Evolutionary conservation across 164 flowering plant genomes (phyloP), one percentile per base, ranked within the genome.

Genomic region (Nelumbo lutea): DNA sequence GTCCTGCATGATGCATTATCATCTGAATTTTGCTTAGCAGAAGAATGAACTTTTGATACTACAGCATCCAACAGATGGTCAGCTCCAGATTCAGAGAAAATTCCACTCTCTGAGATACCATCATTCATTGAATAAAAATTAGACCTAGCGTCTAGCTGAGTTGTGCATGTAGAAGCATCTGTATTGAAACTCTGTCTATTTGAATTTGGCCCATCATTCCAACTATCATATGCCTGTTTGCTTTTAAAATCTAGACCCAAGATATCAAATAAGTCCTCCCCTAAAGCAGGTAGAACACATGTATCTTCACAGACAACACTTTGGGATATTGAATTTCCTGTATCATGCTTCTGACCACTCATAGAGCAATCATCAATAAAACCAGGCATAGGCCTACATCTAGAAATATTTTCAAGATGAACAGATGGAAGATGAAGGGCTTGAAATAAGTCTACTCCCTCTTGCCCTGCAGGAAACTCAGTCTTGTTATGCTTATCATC

Each of bases 31-130:
- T 77, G 89, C 70, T 80, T 86, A 13, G 80, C 7, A 65, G 73
- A 57, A 7, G 85, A 72, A 15, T 76, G 72, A 69, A 79, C 81
- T 72, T 80, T 82, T n/a, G 95, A 81, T 60, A 94, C 85, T 44
- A 94, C 89, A 46, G 98, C 97, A 82, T 94, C 98, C 73, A 94
- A 75, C 42, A 91, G 90, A 81, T 86, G 79, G 65, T 88, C 96
- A 4, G 80, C 39, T 38, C 79, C 81, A 52, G 61, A 67, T 44
- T 66, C 76, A 44, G 84, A 76, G 74, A 84, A 86, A 44, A 80
- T 68, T 40, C 81, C 82, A 74, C 83, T 73, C 8, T 86, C 87
- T 15, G 82, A 80, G 42, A 82, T 68, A 45, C 72, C 86, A 66
- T 74, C 83, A 80, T 68, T 73, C 51, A 69, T 45, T 43, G 82